Conservation (phyloP, 192 early-diverging fungal genomes). For the Ambispora gerdemannii region DNA sequence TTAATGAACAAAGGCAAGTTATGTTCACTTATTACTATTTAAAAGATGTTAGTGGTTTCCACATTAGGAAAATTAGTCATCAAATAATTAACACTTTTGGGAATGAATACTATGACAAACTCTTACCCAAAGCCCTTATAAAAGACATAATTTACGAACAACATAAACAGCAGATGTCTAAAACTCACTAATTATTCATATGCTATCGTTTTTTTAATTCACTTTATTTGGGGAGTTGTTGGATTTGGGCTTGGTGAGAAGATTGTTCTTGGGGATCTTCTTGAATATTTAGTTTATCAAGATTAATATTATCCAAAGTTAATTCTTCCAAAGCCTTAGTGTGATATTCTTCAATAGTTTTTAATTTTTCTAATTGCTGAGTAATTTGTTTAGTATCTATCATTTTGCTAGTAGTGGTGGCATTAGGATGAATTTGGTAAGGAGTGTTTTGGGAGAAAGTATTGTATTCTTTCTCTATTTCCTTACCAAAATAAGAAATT, state of each 20-base stretch:
- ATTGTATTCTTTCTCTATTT: slow-evolving; percentile 18
- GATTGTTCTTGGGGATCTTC: slow-evolving; percentile 20
- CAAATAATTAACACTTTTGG: too few species aligned
- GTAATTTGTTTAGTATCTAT: slow-evolving; percentile 14
- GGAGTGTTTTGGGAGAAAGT: slow-evolving; percentile 16
- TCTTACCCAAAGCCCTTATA: too few species aligned
- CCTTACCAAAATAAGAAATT: too few species aligned
- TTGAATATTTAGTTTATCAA: slow-evolving; percentile 15
- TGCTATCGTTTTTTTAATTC: too few species aligned
- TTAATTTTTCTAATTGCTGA: not conserved
- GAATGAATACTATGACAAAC: too few species aligned
- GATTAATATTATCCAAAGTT: not conserved
- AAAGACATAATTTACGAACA: too few species aligned
- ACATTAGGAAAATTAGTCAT: too few species aligned
- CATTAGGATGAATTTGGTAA: slow-evolving; percentile 16
- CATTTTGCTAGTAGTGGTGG: not conserved
- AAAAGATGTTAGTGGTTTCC: too few species aligned
- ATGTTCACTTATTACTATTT: too few species aligned
- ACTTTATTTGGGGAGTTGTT: not conserved
- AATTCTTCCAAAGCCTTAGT: not conserved
- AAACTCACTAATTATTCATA: too few species aligned
- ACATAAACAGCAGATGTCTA: too few species aligned
- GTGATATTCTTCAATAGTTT: not conserved
- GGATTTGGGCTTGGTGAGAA: slow-evolving; percentile 20
- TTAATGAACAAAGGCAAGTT: too few species aligned